These are phyloP conservation scores for Arachnomyces sp. DNA, from an alignment of 2,329 filamentous ascomycete species.

Conservation along the genomic window DNA sequence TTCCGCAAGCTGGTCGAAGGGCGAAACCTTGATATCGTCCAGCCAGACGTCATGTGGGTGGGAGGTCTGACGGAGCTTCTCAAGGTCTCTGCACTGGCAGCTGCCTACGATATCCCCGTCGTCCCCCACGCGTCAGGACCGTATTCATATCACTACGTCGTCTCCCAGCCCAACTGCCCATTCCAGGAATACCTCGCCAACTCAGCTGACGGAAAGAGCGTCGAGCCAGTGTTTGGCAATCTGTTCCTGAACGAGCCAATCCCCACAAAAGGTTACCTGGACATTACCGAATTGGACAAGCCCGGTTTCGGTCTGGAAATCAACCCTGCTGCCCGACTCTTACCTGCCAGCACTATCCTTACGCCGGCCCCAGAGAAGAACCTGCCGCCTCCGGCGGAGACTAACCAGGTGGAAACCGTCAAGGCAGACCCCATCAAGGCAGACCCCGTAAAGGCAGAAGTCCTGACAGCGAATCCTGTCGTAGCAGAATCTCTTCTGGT, in stretches of 20 bases:
- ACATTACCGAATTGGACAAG: constrained; percentile 72
- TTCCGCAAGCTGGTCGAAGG: constrained; percentile 92
- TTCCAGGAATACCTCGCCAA: constrained; percentile 97
- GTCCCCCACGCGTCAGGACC: constrained; percentile 91
- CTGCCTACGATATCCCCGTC: constrained; percentile 89
- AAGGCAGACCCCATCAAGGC: too few species aligned
- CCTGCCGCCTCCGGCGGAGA: constrained; percentile 30
- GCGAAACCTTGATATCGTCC: constrained; percentile 86
- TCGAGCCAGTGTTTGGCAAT: constrained; percentile 85
- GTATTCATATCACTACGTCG: constrained; percentile 93
- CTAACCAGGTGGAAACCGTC: constrained; percentile 1
- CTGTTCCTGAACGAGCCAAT: constrained; percentile 88
- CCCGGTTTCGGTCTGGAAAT: constrained; percentile 85
- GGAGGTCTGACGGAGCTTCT: constrained; percentile 87
- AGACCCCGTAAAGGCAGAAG: too few species aligned
- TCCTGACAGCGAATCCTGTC: too few species aligned
- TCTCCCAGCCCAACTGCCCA: constrained; percentile 84
- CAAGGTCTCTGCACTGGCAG: constrained; percentile 79
- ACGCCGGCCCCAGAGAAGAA: constrained; percentile 53
- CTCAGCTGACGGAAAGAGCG: constrained; percentile 81
- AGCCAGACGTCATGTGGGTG: constrained; percentile 97
- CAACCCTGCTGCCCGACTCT: constrained; percentile 72
- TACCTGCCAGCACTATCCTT: constrained; percentile 66
- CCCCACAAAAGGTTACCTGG: constrained; percentile 72
- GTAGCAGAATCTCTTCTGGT: too few species aligned